Evolutionary conservation across 2,329 filamentous ascomycete species (phyloP).

Genomic region (Geosmithia morbida): DNA sequence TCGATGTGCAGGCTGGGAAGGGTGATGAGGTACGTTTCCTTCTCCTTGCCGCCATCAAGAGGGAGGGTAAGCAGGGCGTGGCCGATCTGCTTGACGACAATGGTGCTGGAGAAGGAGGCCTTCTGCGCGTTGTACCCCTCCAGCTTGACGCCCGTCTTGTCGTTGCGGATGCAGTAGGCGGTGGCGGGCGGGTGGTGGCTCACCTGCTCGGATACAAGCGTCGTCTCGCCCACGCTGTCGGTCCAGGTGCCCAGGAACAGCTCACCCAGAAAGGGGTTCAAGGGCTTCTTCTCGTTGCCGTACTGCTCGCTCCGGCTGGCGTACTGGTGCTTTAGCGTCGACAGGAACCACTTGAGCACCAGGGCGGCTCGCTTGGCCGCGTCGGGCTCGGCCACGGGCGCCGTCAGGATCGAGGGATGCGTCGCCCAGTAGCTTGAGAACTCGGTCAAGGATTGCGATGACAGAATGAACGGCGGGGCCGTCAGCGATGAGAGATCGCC

Average conservation of each 20-base stretch:
- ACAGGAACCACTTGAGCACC: slow-evolving; percentile 94
- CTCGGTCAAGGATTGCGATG: slow-evolving; percentile 63
- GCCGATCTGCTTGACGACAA: slow-evolving; percentile 88
- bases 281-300: slow-evolving; percentile 91
- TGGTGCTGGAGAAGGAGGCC: slow-evolving; percentile 84
- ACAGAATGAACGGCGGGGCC: slow-evolving; percentile 71
- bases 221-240: slow-evolving; percentile 66
- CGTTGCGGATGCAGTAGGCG: slow-evolving; percentile 84
- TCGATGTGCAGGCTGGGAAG: slow-evolving; percentile 88
- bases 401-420: slow-evolving; percentile 63
- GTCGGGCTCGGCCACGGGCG: slow-evolving; percentile 66
- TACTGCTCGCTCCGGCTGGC: slow-evolving; percentile 59
- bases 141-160: slow-evolving; percentile 63
- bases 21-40: slow-evolving; percentile 76
- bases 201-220: slow-evolving; percentile 87
- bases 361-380: slow-evolving; percentile 69
- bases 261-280: slow-evolving; percentile 94
- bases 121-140: slow-evolving; percentile 94
- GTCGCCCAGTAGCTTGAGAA: slow-evolving; percentile 77
- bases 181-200: slow-evolving; percentile 90
- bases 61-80: slow-evolving; percentile 74
- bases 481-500: slow-evolving; percentile 71
- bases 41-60: slow-evolving; percentile 15
- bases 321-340: slow-evolving; percentile 79
- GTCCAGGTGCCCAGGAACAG: slow-evolving; percentile 88